Conservation (phyloP, 495 filamentous ascomycete genomes). For the Penicillium parvum region DNA sequence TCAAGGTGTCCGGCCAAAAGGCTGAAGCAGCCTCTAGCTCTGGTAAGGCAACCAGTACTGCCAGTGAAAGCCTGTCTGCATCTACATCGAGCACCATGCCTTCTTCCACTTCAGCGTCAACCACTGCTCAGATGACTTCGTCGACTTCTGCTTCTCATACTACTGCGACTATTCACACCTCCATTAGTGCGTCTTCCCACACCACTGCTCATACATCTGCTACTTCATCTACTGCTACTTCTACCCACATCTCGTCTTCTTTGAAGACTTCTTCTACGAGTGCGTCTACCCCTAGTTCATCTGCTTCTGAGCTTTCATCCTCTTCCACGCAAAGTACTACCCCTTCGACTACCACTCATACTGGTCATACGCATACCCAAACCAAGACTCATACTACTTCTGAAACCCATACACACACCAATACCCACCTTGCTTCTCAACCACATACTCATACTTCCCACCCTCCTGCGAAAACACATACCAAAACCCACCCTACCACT, state of each 20-base stretch:
- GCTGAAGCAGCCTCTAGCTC: slow-evolving; percentile 18
- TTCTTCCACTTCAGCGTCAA: slow-evolving; percentile 17
- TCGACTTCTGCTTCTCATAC: slow-evolving; percentile 19
- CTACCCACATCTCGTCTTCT: slow-evolving; percentile 19
- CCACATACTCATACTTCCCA: slow-evolving; percentile 1
- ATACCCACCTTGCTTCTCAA: slow-evolving; percentile 4
- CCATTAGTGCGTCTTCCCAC: slow-evolving; percentile 19
- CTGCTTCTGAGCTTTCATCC: not conserved
- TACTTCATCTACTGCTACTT: slow-evolving; percentile 26
- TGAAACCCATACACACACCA: slow-evolving; percentile 4
- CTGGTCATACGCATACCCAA: slow-evolving; percentile 3
- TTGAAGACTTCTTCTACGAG: slow-evolving; percentile 17
- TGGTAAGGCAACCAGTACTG: slow-evolving; percentile 31
- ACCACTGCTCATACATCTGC: slow-evolving; percentile 24
- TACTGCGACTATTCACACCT: no score
- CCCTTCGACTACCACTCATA: slow-evolving; percentile 3
- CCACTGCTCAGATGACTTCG: slow-evolving; percentile 7
- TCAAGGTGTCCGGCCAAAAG: slow-evolving; percentile 24
- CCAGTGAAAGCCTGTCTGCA: slow-evolving; percentile 19
- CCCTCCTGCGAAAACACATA: not conserved
- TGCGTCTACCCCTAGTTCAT: slow-evolving; percentile 13
- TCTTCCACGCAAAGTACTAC: not conserved
- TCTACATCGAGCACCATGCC: slow-evolving; percentile 12
- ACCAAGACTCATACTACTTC: slow-evolving; percentile 1
- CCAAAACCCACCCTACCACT: slow-evolving; percentile 2